phyloP scores from a whole-genome alignment of 352 stramenopile genomes.

The Pythium angustatum region DNA sequence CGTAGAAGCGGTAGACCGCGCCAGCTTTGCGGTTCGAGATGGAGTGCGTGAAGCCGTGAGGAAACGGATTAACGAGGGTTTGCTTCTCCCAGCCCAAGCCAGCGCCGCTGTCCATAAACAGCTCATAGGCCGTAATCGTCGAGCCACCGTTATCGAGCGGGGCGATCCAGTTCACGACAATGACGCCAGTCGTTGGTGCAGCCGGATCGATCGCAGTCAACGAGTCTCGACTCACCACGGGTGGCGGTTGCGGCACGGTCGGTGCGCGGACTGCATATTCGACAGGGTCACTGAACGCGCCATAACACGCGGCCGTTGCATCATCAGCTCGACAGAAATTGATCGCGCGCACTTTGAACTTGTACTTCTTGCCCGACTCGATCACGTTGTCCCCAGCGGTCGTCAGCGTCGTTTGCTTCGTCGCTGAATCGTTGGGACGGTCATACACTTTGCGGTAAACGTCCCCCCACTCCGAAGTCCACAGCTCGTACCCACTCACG shows the following conservation, averaged over 20 bases:
- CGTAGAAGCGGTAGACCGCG: slow-evolving; percentile 92
- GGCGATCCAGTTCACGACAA: slow-evolving; percentile 80
- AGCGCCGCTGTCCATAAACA: slow-evolving; percentile 88
- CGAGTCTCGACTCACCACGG: slow-evolving; percentile 56
- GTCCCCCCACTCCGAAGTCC: slow-evolving; percentile 94
- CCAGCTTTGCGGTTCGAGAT: slow-evolving; percentile 66
- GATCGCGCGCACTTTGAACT: slow-evolving; percentile 93
- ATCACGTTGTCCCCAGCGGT: slow-evolving; percentile 87
- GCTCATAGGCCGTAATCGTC: slow-evolving; percentile 89
- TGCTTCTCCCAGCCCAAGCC: slow-evolving; percentile 44
- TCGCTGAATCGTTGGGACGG: slow-evolving; percentile 81
- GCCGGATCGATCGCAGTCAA: slow-evolving; percentile 67
- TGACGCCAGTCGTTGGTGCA: slow-evolving; percentile 50
- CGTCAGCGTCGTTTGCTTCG: slow-evolving; percentile 67
- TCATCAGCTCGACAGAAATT: slow-evolving; percentile 92
- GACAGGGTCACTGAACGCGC: slow-evolving; percentile 85
- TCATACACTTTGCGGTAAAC: slow-evolving; percentile 93
- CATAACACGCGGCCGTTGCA: slow-evolving; percentile 77
- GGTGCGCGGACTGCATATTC: slow-evolving; percentile 90
- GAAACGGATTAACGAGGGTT: slow-evolving; percentile 47
- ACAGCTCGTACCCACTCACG: slow-evolving; percentile 96
- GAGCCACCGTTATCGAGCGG: slow-evolving; percentile 93
- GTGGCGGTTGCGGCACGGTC: slow-evolving; percentile 82
- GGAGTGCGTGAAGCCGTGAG: slow-evolving; percentile 51
- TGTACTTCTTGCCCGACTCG: slow-evolving; percentile 90